Evolutionary conservation across 352 stramenopile genomes (phyloP).

Genomic region (Phytophthora chlamydospora): DNA sequence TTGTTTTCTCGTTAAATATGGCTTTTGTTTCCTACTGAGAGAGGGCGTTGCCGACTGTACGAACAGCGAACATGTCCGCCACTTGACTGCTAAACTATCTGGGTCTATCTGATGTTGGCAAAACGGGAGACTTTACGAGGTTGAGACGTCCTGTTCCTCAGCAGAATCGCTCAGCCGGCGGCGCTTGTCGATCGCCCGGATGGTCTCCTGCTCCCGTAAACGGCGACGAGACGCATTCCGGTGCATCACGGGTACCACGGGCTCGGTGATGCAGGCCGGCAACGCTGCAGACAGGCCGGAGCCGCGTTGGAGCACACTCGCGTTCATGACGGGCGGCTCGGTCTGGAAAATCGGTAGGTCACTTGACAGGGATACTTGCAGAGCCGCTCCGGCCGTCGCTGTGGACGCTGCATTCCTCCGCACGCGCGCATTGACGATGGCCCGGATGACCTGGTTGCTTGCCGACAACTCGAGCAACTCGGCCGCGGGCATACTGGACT

Average conservation of each 20-base stretch:
- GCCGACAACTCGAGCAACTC: conserved; percentile 83
- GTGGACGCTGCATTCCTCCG: conserved; percentile 50
- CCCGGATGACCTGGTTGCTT: conserved; percentile 88
- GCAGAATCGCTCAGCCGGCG: conserved; percentile 52
- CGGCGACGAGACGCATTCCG: conserved; percentile 69
- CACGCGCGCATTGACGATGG: conserved; percentile 86
- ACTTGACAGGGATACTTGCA: conserved; percentile 34
- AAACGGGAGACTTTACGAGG: conserved; percentile 46
- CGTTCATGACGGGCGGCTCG: conserved; percentile 78
- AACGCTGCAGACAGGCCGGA: conserved; percentile 43
- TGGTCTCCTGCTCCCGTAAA: conserved; percentile 54
- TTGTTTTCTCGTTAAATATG: conserved; percentile 41
- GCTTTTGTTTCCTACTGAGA: conserved; percentile 19
- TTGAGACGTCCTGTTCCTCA: conserved; percentile 67
- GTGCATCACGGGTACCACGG: conserved; percentile 72
- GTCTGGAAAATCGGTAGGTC: conserved; percentile 61
- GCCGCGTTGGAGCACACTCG: conserved; percentile 71
- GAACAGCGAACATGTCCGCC: conserved; percentile 21
- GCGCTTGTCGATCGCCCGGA: conserved; percentile 60
- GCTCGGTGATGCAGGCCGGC: conserved; percentile 66
- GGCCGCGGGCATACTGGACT: conserved; percentile 73
- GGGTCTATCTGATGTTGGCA: conserved; percentile 39
- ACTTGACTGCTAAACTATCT: conserved; percentile 35
- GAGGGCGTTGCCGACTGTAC: conserved; percentile 17
- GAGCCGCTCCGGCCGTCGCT: conserved; percentile 6